Base-by-base conservation (phyloP, 2,329 filamentous ascomycete species). In the Talaromyces sp. region DNA sequence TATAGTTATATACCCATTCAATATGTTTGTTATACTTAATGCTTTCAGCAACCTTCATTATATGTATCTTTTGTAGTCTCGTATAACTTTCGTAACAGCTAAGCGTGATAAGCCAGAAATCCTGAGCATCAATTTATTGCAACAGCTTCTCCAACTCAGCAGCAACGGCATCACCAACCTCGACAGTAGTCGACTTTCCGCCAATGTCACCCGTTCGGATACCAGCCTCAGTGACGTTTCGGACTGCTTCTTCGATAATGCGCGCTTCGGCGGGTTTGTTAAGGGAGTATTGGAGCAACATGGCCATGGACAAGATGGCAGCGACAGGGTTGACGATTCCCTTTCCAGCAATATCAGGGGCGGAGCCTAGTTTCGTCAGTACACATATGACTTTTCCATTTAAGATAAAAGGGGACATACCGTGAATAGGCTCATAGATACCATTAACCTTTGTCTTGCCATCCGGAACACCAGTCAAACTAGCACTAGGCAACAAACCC, bases 341-440 rank as follows among this genome's bases (percentile, higher is more conserved):
- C 81, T 96, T 86, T 70, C 94, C 93, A 2, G 91, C 92, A 73
- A 98, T 98, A 74, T 98, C 93, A 33, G 93, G 94, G 22, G 94
- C 94, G 54, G 91, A 95, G 43, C 92, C 90, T 91, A 22, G 43
- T 65, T 39, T 49, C 33, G 62, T 66, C 15, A 49, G 41, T 47
- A 63, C 43, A 68, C 41, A 49, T 39, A 15, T 17, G 35, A 56
- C n/a, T 25, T 22, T 11, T 9, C 17, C 52, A 37, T 17, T 47
- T 61, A 13, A 25, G 62, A 61, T 8, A 47, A 33, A 27, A 17
- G 33, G 25, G 35, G 22, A 71, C 82, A 73, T 83, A 92, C 92
- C 93, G 78, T 99, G 94, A 72, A 99, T 98, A 31, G 94, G 94
- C 85, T 98, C 94, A 78, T 97, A 99, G 74, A 98, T 97, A 72